Evolutionary conservation across 345 rosid genomes (phyloP), one percentile per base, ranked within the genome.

Genomic region (Physaria fendleri): DNA sequence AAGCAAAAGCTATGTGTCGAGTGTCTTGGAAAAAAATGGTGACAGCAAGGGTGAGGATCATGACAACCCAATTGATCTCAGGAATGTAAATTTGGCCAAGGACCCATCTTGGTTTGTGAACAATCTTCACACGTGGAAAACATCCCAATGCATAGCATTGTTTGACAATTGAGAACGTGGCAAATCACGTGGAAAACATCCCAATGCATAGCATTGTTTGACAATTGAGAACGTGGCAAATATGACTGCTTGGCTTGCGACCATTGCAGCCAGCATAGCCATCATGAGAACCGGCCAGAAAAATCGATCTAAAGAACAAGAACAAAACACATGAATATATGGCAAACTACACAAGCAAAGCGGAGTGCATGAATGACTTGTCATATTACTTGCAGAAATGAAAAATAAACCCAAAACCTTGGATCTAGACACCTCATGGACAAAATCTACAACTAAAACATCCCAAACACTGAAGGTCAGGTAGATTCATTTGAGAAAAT

Each of bases 21-120:
- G 78, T 75, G 79, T 81, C 82, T 56, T 43, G 83, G 72, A 77
- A 83, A 53, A 88, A 81, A 49, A 81, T 39, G 10, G 82, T 82
- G 53, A 89, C 82, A 22, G 82, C 74, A 57, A 87, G 79, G 57
- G 92, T 74, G 64, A 93, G 88, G 78, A 89, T 66, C 96, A 93
- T 81, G 38, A 85, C 91, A 44, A 82, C 79, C 99, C 99, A 93
- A 53, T 93, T 93, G 61, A 93, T 82, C 85, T 89, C 97, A 5
- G 97, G 99, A 65, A 93, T 83, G 79, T 80, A 89, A 61, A 85
- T 84, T 66, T 87, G 95, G 59, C 90, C 88, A 72, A 59, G 80
- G 49, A 77, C 60, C 95, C 97, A 93, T 70, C 82, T 82, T 53
- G 87, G 74, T 71, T 86, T 85, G 74, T 82, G 92, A 42, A 89